These are phyloP conservation scores for Neonectria punicea DNA, from an alignment of 2,329 filamentous ascomycete species.

Conservation along the genomic window DNA sequence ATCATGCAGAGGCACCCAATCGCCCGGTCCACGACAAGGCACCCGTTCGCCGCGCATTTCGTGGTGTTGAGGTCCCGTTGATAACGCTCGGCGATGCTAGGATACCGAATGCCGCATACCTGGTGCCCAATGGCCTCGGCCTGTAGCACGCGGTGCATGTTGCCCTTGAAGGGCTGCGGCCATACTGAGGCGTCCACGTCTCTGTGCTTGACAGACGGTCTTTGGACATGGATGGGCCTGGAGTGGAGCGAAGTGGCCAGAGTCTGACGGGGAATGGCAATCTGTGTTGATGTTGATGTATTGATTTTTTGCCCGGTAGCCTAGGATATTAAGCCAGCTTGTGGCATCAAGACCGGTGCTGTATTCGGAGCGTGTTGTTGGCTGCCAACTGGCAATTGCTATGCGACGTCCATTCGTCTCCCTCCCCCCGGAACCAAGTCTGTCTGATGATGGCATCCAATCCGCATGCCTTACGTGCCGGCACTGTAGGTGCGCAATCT, in stretches of 20 bases:
- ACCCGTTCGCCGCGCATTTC: not conserved
- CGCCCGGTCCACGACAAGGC: not conserved
- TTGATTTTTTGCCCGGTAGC: not conserved
- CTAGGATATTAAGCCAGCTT: too few species aligned
- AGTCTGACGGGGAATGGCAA: not conserved
- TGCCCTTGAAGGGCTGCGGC: conserved; percentile 11
- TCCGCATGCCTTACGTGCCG: conserved; percentile 3
- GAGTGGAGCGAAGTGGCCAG: not conserved
- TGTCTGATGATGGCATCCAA: conserved; percentile 4
- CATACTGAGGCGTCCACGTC: conserved; percentile 19
- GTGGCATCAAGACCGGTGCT: too few species aligned
- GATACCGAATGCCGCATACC: not conserved
- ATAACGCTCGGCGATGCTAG: conserved; percentile 7
- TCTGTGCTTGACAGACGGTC: not conserved
- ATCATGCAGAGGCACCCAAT: not conserved
- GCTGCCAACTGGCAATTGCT: not conserved
- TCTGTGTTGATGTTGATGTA: not conserved
- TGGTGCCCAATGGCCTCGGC: not conserved
- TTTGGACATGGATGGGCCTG: not conserved
- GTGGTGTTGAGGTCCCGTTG: not conserved
- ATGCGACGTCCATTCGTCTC: not conserved
- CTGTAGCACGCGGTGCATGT: conserved; percentile 5
- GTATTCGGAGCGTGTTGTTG: too few species aligned
- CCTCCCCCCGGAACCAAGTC: not conserved
- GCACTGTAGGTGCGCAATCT: conserved; percentile 6